These are phyloP conservation scores for Glonium stellatum DNA, from an alignment of 495 filamentous ascomycete genomes.

Conservation along the genomic window DNA sequence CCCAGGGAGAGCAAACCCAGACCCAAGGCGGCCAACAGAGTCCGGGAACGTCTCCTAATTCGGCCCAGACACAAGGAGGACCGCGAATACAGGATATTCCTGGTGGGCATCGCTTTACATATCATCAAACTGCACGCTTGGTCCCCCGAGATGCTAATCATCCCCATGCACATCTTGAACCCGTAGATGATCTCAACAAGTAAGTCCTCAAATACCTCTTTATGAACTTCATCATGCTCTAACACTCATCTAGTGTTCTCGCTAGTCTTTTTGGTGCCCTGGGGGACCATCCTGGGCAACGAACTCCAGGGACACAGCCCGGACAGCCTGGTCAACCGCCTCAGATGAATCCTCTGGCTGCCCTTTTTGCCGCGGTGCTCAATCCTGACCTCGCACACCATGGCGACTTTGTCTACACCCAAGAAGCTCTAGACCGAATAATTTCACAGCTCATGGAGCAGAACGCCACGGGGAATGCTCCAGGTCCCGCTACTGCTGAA, in stretches of 20 bases:
- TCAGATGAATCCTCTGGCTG: conserved; percentile 25
- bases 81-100: conserved; percentile 6
- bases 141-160: conserved; percentile 30
- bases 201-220: conserved; percentile 4
- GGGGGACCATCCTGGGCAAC: background rate
- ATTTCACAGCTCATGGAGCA: conserved; percentile 83
- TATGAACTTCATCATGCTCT: background rate
- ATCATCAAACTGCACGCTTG: conserved; percentile 22
- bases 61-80: background rate
- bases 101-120: conserved; percentile 16
- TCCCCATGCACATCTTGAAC: conserved; percentile 25
- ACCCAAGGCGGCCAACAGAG: background rate
- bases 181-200: conserved; percentile 27
- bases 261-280: background rate
- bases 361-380: conserved; percentile 48
- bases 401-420: conserved; percentile 85
- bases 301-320: background rate
- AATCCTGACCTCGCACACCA: conserved; percentile 48
- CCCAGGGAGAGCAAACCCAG: background rate
- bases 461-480: conserved; percentile 63
- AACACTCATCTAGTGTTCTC: background rate
- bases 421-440: conserved; percentile 85
- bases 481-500: conserved; percentile 68
- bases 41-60: background rate
- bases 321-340: background rate